Evolutionary conservation across 441 rosid genomes (phyloP), one percentile per base, ranked within the genome.

Genomic region (Gossypium schwendimanii): DNA sequence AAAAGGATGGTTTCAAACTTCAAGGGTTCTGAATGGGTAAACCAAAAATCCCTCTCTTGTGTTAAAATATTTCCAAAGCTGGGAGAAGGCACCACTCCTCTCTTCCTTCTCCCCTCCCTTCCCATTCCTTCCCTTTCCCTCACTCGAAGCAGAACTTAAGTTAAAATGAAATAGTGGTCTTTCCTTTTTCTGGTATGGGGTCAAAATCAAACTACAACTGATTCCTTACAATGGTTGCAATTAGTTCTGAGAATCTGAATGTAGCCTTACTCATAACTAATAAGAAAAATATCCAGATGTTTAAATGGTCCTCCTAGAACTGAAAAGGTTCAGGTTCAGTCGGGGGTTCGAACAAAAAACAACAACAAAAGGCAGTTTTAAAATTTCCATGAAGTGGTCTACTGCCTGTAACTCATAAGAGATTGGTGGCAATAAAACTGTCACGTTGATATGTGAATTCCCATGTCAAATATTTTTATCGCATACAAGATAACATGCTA

Each of bases 81-180:
- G 24, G 47, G 28, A 63, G 68, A 39, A 63, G 12, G 52, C 15
- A 63, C 17, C 52, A 11, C 28, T 41, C 9, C 50, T 45, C 28
- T 18, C 15, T 41, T 33, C 10, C 36, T 6, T 45, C 66, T n/a
- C 31, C 64, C 36, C 20, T 28, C n/a, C 9, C 63, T 26, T 31
- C 47, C 66, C 24, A 7, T 62, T 33, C 47, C 24, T n/a, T 9
- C 15, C 0, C 10, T 63, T 20, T 9, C 68, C 50, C 52, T 39
- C 26, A 39, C 2, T 63, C 52, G 28, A 4, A 39, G 8, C 14
- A 39, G 52, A 63, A 63, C 50, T 10, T 10, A 63, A 24, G 70
- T 24, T 49, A 66, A 65, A 63, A 66, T 47, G 23, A 49, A 66
- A 28, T 49, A 66, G 53, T 49, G 57, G n/a, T 47, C 41, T 47